Conservation (phyloP, 192 early-diverging fungal species). For the Dispira parvispora region DNA sequence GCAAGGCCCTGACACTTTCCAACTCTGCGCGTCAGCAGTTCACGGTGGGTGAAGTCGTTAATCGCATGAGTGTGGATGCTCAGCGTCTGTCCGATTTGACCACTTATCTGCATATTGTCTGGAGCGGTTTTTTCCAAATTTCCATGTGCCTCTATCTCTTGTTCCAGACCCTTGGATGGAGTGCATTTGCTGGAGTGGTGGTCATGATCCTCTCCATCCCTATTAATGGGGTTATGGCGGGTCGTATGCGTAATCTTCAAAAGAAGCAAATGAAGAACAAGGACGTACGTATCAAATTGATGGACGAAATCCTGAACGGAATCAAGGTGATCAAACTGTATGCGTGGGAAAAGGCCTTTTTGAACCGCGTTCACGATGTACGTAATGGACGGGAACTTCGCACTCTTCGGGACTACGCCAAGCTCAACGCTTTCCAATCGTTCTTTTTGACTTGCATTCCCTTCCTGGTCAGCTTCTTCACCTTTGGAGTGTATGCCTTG, state of each 20-base stretch:
- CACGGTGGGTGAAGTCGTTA: slow-evolving; percentile 62
- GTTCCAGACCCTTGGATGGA: slow-evolving; percentile 60
- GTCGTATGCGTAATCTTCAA: slow-evolving; percentile 46
- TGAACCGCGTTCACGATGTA: slow-evolving; percentile 38
- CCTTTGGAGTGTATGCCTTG: slow-evolving; percentile 60
- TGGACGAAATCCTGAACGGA: slow-evolving; percentile 76
- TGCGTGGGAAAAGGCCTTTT: slow-evolving; percentile 77
- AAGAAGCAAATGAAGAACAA: slow-evolving; percentile 78
- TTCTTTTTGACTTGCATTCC: slow-evolving; percentile 74
- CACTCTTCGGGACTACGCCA: slow-evolving; percentile 57
- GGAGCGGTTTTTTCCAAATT: slow-evolving; percentile 68
- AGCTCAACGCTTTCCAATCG: slow-evolving; percentile 44
- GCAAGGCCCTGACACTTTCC: slow-evolving; percentile 66
- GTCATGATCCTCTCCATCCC: slow-evolving; percentile 75
- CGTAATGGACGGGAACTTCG: slow-evolving; percentile 60
- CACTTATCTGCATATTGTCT: slow-evolving; percentile 54
- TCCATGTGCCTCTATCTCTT: slow-evolving; percentile 55
- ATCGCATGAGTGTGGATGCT: slow-evolving; percentile 48
- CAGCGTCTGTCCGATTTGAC: slow-evolving; percentile 41
- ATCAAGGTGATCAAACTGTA: slow-evolving; percentile 94
- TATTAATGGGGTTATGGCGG: slow-evolving; percentile 47
- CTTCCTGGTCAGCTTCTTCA: slow-evolving; percentile 71
- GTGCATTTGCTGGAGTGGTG: slow-evolving; percentile 68
- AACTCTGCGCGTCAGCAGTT: slow-evolving; percentile 60
- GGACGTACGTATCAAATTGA: slow-evolving; percentile 49